Evolutionary conservation across 768 basidiomycete species (phyloP).

Genomic region (Collybiopsis luxurians): DNA sequence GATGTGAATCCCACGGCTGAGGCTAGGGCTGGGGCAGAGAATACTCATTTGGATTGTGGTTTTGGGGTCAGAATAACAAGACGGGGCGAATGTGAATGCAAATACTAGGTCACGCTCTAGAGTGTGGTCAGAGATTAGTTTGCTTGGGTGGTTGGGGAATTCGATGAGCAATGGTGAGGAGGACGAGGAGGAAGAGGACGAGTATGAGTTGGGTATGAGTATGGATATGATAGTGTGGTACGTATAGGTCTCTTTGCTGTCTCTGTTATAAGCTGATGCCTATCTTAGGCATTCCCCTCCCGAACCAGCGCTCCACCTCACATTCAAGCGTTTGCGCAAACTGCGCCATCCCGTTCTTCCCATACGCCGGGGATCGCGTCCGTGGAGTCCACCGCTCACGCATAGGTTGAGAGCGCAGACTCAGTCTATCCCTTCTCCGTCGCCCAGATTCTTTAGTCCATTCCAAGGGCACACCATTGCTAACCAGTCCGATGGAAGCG

Average conservation of each 20-base stretch:
- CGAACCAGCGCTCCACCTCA: neutral
- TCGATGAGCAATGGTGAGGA: neutral
- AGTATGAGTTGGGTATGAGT: no score
- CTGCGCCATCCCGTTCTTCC: neutral
- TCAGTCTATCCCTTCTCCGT: neutral
- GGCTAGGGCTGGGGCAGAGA: neutral
- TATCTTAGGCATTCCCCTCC: neutral
- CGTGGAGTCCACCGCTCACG: neutral
- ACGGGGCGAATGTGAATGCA: neutral
- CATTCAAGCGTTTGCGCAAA: no score
- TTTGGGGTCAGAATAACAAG: neutral
- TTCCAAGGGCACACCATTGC: no score
- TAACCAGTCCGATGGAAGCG: no score
- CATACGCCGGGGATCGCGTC: no score
- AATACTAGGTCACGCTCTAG: neutral
- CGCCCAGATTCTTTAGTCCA: neutral
- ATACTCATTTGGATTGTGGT: neutral
- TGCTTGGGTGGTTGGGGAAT: neutral
- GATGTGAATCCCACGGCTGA: neutral
- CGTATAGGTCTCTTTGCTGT: no score
- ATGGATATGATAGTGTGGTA: no score
- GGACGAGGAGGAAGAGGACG: neutral
- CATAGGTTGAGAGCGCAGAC: neutral
- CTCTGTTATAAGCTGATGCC: neutral
- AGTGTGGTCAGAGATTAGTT: neutral